Percentiles rank a stretch among this genome's conserved stretches.
Evolutionary conservation across 331 rosid species (phyloP).

Genomic region (Dryas integrifolia): DNA sequence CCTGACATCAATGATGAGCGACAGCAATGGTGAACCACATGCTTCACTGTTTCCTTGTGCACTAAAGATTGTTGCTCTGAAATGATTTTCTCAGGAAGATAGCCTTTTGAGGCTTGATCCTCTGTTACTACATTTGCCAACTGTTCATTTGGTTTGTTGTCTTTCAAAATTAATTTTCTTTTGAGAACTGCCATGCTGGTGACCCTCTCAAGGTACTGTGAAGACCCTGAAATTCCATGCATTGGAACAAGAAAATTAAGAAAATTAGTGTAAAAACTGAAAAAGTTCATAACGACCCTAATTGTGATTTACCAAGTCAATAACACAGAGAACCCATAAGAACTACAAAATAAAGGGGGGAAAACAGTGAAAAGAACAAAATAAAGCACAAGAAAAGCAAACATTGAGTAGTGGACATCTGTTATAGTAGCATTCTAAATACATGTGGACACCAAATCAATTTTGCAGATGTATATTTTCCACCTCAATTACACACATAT

Average conservation of each 20-base stretch:
- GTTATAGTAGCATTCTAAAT: too few relatives aligned
- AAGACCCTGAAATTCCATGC: constrained; percentile 34
- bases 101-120: constrained; percentile 33
- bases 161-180: constrained; percentile 22
- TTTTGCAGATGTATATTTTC: not conserved
- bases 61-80: constrained; percentile 26
- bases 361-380: not conserved
- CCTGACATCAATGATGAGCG: constrained; percentile 40
- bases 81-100: constrained; percentile 21
- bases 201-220: constrained; percentile 7
- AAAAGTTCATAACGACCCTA: too few relatives aligned
- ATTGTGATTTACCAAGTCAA: too few relatives aligned
- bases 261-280: too few relatives aligned
- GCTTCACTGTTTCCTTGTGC: constrained; percentile 45
- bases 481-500: not conserved
- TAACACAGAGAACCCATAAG: not conserved
- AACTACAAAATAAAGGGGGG: not conserved
- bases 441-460: not conserved
- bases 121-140: constrained; percentile 6
- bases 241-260: not conserved
- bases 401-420: too few relatives aligned
- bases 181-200: constrained; percentile 24
- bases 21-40: constrained; percentile 39
- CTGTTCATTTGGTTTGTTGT: constrained; percentile 15
- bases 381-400: not conserved